Percentiles rank a stretch among this genome's conserved stretches.
These are phyloP conservation scores for Casaregolazyma suthepensis DNA, from an alignment of 1,139 yeast genomes.

Conservation along the genomic window DNA sequence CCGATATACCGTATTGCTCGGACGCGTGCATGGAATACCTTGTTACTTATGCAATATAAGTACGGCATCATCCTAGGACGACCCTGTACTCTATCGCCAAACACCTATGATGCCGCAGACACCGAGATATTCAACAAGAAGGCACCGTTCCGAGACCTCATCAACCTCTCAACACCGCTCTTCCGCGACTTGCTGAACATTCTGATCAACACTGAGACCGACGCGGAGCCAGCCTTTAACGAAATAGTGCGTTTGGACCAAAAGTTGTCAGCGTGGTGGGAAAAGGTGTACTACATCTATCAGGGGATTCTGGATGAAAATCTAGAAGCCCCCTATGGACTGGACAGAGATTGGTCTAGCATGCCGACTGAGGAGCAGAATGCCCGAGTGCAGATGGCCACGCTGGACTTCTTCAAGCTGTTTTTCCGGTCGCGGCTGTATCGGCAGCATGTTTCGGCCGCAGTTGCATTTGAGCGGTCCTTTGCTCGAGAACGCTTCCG, in stretches of 20 bases:
- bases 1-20: constrained; percentile 5
- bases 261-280: constrained; percentile 15
- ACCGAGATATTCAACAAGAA: constrained; percentile 14
- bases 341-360: neutral
- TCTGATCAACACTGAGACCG: constrained; percentile 10
- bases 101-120: constrained; percentile 14
- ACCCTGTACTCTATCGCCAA: constrained; percentile 14
- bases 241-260: constrained; percentile 15
- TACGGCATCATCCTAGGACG: constrained; percentile 18
- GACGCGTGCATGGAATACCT: constrained; percentile 18
- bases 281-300: neutral
- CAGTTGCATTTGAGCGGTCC: constrained; percentile 8
- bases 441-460: constrained; percentile 12
- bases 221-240: constrained; percentile 8
- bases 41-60: constrained; percentile 17
- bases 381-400: constrained; percentile 9
- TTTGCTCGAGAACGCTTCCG: constrained; percentile 17
- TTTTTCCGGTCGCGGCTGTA: constrained; percentile 19
- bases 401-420: constrained; percentile 11
- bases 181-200: constrained; percentile 17
- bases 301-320: neutral
- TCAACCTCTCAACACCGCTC: constrained; percentile 17
- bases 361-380: neutral
- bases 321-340: neutral
- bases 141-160: constrained; percentile 16